Evolutionary conservation across 2,329 filamentous ascomycete genomes (phyloP).

Genomic region (Podosphaera xanthii): DNA sequence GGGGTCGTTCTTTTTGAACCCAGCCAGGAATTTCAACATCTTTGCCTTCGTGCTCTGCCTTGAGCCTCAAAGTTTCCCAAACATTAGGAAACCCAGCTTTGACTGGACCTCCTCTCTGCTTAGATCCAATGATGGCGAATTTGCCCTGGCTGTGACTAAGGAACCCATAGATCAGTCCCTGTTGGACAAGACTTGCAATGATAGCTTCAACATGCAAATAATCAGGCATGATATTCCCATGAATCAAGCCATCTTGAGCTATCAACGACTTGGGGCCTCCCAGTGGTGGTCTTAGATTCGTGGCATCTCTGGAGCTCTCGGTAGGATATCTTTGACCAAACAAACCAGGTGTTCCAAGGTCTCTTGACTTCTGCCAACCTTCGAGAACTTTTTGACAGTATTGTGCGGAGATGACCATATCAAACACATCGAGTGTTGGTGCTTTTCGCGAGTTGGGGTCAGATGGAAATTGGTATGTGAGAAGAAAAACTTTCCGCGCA

Average conservation of each 20-base stretch:
- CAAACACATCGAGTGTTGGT: conserved; percentile 49
- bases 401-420: conserved; percentile 39
- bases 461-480: conserved; percentile 49
- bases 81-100: conserved; percentile 54
- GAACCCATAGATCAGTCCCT: conserved; percentile 66
- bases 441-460: conserved; percentile 35
- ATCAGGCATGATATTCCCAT: conserved; percentile 36
- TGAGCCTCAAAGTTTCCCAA: conserved; percentile 42
- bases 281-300: conserved; percentile 20
- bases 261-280: conserved; percentile 25
- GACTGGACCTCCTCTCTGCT: conserved; percentile 37
- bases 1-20: conserved; percentile 27
- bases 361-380: conserved; percentile 23
- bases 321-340: conserved; percentile 21
- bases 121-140: conserved; percentile 65
- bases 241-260: conserved; percentile 36
- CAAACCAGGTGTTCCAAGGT: conserved; percentile 11
- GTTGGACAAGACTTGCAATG: conserved; percentile 52
- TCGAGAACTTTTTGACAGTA: conserved; percentile 43
- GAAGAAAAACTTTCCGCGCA: conserved; percentile 51
- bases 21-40: conserved; percentile 45
- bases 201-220: conserved; percentile 52
- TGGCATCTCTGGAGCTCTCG: conserved; percentile 26
- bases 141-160: conserved; percentile 53
- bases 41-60: conserved; percentile 30